Base-by-base conservation (phyloP, 371 early-diverging fungal genomes). In the Mucor indicus region DNA sequence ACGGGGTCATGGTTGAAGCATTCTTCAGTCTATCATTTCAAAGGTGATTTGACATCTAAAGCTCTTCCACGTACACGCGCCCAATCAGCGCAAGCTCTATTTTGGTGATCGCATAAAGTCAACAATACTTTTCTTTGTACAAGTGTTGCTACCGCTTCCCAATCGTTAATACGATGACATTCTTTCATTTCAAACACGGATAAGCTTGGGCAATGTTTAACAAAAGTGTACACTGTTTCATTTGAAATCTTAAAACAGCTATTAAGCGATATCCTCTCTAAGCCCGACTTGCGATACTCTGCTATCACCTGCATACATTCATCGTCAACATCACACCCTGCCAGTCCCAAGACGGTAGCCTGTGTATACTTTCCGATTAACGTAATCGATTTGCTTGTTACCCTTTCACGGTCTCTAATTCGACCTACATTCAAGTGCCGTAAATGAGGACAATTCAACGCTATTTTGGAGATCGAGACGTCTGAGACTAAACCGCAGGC, bases 151-250 rank as follows among this genome's bases (percentile, higher is more conserved):
- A 75, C 60, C 2, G 68, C 58, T n/a, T 54, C 67, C 75, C 75
- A 75, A 45, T 75, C 72, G 22, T 62, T 56, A 9, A 75, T 53
- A 10, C 46, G 38, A 42, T 66, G 66, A 23, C 82, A 81, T 50
- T 81, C 75, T 44, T 77, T 76, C 62, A 81, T 76, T 53, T 79
- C 80, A 51, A 81, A 72, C 3, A 81, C 82, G 6, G 77, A 75
- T 22, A 81, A 52, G 22, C 63, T 71, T 1, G 79, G 78, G 39
- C 80, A 81, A 32, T 76, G 53, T 7, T 53, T 48, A 32, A 75
- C 67, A 45, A 67, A 59, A 9, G 77, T 72, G 17, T 67, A 65
- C 20, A 81, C 49, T 4, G 75, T 69, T 3, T 61, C 55, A 36
- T 80, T 76, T 9, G 82, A 71, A 43, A 79, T 56, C 24, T 60